Evolutionary conservation across 2,329 filamentous ascomycete species (phyloP).

Genomic region (Zasmidium cellare): DNA sequence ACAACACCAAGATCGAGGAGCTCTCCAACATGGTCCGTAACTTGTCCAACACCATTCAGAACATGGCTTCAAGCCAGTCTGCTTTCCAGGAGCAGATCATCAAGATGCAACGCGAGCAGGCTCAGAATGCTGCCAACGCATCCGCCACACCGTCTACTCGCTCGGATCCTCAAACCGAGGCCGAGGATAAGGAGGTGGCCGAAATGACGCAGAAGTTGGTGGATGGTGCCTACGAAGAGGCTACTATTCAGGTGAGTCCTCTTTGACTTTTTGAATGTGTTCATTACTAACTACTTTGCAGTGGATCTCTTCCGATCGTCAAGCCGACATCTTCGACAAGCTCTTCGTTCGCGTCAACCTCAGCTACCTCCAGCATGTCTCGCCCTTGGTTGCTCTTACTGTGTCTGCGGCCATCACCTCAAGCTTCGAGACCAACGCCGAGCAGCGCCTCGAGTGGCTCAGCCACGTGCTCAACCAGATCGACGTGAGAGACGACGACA

Average conservation of each 20-base stretch:
- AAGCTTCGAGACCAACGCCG: constrained; percentile 53
- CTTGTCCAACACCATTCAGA: constrained; percentile 67
- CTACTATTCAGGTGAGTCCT: constrained; percentile 42
- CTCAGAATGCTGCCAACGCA: constrained; percentile 42
- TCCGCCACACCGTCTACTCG: constrained; percentile 18
- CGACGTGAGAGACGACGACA: constrained; percentile 47
- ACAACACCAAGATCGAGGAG: constrained; percentile 69
- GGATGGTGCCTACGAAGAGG: constrained; percentile 51
- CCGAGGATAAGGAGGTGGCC: constrained; percentile 59
- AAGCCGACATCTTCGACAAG: constrained; percentile 61
- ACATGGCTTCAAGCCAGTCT: constrained; percentile 67
- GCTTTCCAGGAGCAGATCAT: constrained; percentile 63
- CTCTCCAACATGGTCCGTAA: constrained; percentile 67
- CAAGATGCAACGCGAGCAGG: constrained; percentile 41
- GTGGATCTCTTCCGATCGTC: constrained; percentile 64
- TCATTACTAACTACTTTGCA: constrained; percentile 37
- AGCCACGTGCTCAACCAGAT: constrained; percentile 56
- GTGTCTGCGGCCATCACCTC: constrained; percentile 63
- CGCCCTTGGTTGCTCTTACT: constrained; percentile 60
- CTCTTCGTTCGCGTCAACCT: constrained; percentile 61
- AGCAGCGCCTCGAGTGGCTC: constrained; percentile 60
- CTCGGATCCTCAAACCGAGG: constrained; percentile 42
- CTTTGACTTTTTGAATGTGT: too few species aligned
- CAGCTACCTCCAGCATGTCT: constrained; percentile 55
- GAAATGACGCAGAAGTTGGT: constrained; percentile 64